Base-by-base conservation (phyloP, 768 basidiomycete species). In the Boletus pseudopeckii region DNA sequence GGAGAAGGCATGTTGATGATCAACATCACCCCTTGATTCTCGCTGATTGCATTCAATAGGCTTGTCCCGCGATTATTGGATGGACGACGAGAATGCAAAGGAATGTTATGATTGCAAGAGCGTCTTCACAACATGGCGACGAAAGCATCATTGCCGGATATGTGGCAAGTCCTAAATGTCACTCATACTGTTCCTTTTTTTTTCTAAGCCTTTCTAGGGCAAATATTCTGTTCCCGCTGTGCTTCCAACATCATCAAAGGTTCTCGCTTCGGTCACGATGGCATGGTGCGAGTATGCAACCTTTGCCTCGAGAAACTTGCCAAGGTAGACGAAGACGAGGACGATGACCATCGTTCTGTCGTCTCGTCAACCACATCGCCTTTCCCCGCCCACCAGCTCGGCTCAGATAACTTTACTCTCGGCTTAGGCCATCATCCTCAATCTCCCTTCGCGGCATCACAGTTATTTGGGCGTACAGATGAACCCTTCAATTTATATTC, bases 81-180 rank as follows among this genome's bases (percentile, higher is more conserved):
- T 98, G 94, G 91, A 93, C 56, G 95, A 98, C 65, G 92, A 92
- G 64, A 88, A 90, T 51, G 92, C 91, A 63, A 97, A 89, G 66
- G 93, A 97, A 64, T 96, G 94, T 65, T 96, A 92, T 67, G 94
- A 95, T 70, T 97, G 94, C 75, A 92, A 92, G 70, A 91, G 90
- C 59, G 78, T 90, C 45, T 99, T 99, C 72, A 92, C 92, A 0
- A 82, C 94, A 2, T 98, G 92, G 92, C 75, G 95, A 48, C 76
- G 97, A 58, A 97, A 95, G 70, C 97, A 99, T 64, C 97, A 99
- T 67, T 99, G 97, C 72, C 84, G 97, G 13, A 93, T 98, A 70
- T 98, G 97, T 66, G 93, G 93, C 88, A 65, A 52, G 80, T 71
- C 48, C 17, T 11, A 18, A 43, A 36, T 41, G 17, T 28, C 32